Percentiles rank a stretch among this genome's conserved stretches.
Conservation (phyloP, 208 protist genomes). For the Leishmania tarentolae region DNA sequence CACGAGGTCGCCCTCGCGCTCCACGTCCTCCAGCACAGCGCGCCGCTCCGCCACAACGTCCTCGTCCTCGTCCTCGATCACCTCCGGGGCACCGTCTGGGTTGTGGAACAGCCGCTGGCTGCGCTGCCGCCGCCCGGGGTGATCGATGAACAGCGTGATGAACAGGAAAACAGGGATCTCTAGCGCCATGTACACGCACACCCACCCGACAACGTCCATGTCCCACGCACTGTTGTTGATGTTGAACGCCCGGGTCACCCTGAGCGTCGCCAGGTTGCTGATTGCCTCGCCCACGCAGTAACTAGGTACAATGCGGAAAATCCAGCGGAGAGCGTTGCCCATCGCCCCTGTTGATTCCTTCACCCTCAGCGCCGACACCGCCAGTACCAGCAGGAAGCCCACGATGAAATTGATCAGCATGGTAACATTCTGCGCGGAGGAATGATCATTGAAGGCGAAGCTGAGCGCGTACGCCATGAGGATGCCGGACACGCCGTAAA, state of each 20-base stretch:
- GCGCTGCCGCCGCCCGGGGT: constrained; percentile 28
- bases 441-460: constrained; percentile 48
- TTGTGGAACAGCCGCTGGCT: constrained; percentile 41
- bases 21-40: constrained; percentile 20
- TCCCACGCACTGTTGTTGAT: constrained; percentile 13
- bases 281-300: constrained; percentile 60
- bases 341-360: neutral
- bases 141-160: constrained; percentile 43
- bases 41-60: constrained; percentile 45
- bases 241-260: neutral
- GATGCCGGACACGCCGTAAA: constrained; percentile 43
- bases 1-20: constrained; percentile 39
- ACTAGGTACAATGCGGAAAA: constrained; percentile 50
- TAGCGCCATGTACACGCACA: constrained; percentile 46
- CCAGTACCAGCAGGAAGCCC: constrained; percentile 49
- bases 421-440: constrained; percentile 41
- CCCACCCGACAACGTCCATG: constrained; percentile 29
- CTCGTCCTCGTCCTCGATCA: constrained; percentile 36
- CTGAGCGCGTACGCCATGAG: constrained; percentile 35
- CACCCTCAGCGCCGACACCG: constrained; percentile 23
- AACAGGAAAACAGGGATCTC: constrained; percentile 40
- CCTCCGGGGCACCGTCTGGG: constrained; percentile 31
- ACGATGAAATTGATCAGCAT: constrained; percentile 47
- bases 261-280: constrained; percentile 35
- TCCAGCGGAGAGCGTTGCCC: constrained; percentile 25